Evolutionary conservation across 192 early-diverging fungal genomes (phyloP), one percentile per base, ranked within the genome.

Genomic region (Dissophora globulifera): DNA sequence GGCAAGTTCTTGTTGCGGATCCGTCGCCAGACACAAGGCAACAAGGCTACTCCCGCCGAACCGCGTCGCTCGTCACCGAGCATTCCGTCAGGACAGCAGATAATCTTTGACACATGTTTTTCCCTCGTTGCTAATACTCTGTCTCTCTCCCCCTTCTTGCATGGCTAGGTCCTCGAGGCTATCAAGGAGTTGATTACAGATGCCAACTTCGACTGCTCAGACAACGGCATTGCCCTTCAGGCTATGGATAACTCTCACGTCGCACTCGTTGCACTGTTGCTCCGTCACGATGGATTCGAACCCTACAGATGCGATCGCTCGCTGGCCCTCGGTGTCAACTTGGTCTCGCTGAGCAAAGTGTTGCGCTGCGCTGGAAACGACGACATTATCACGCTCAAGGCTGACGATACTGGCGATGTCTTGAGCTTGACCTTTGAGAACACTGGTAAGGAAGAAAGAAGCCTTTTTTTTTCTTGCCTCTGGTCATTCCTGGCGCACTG

Each of bases 211-310:
- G 97, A 99, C 78, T 99, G 95, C 81, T 92, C 85, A 54, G 96
- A 98, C 78, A 85, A 92, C 31, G 97, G 97, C 69, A 94, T 99
- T 58, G 87, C 90, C 26, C 87, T 99, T 8, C 97, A 99, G 86
- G 95, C 97, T 58, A 99, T 99, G 97, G 96, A 98, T 84, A 95
- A 92, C 86, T 93, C 97, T 26, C 97, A 98, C 80, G 93, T 98
- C n/a, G 94, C 96, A 15, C 86, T 98, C 20, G 95, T 96, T 16
- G 84, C 93, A 31, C 86, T 98, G 47, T 81, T 95, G 57, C 85
- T 97, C 49, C 86, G 92, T 54, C 78, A 89, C 17, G 87, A 91
- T 41, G 94, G 93, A 11, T 94, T 94, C 70, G 90, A 92, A 69
- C 91, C 92, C 49, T 93, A 92, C 84, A 87, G 91, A 62, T 97